These are phyloP conservation scores for Suillus placidus DNA, from an alignment of 768 basidiomycete species.

Conservation along the genomic window DNA sequence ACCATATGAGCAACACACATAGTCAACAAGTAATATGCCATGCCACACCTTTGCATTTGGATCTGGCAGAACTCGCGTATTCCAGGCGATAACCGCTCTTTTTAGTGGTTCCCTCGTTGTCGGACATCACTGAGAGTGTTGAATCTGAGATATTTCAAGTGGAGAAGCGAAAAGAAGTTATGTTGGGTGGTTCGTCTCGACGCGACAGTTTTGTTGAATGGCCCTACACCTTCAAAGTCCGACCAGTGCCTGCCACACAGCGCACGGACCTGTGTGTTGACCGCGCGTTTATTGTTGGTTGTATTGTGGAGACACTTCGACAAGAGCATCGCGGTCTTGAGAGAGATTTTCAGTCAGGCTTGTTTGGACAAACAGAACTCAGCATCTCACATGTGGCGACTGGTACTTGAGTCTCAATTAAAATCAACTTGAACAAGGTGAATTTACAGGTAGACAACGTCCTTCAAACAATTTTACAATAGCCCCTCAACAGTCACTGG, in stretches of 20 bases:
- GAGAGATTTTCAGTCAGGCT: constrained; percentile 7
- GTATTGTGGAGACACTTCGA: constrained; percentile 9
- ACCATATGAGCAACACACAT: constrained; percentile 23
- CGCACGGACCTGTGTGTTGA: constrained; percentile 38
- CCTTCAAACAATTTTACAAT: neutral
- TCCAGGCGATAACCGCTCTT: constrained; percentile 73
- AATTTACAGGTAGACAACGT: neutral
- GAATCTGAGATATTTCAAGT: constrained; percentile 21
- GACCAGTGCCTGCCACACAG: constrained; percentile 34
- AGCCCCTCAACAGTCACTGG: neutral
- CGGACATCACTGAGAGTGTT: constrained; percentile 33
- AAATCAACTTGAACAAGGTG: neutral
- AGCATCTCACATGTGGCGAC: constrained; percentile 5
- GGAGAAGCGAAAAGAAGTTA: constrained; percentile 33
- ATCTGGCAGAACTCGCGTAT: constrained; percentile 65
- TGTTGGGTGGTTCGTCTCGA: constrained; percentile 42
- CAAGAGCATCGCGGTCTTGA: constrained; percentile 7
- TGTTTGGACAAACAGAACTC: constrained; percentile 12
- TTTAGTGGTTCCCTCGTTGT: constrained; percentile 37
- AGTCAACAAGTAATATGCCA: constrained; percentile 25
- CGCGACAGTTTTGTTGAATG: constrained; percentile 43
- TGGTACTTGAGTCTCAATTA: neutral
- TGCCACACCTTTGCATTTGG: constrained; percentile 71
- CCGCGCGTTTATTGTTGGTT: constrained; percentile 26
- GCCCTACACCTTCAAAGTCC: constrained; percentile 42